These are phyloP conservation scores for Fusarium acutatum DNA, from an alignment of 2,329 filamentous ascomycete species.

Conservation along the genomic window DNA sequence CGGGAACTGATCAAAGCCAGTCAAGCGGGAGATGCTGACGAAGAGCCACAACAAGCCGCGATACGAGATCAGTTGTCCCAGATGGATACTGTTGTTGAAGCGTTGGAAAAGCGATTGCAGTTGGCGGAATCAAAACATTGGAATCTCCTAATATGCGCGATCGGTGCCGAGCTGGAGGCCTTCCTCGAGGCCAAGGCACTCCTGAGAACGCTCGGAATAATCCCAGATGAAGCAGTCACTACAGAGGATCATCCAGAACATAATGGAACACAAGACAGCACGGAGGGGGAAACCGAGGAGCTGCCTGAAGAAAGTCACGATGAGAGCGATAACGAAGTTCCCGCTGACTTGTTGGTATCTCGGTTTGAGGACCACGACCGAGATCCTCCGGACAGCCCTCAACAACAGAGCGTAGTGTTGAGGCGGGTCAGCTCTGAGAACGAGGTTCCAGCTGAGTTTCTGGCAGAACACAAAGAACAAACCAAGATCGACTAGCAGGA, in stretches of 20 bases:
- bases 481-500: constrained; percentile 19
- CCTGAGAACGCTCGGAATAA: constrained; percentile 47
- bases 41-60: constrained; percentile 47
- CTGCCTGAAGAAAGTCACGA: constrained; percentile 29
- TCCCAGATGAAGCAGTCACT: constrained; percentile 6
- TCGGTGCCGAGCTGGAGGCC: constrained; percentile 77
- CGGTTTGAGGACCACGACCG: constrained; percentile 40
- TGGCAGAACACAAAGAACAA: constrained; percentile 53
- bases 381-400: constrained; percentile 21
- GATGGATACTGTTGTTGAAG: constrained; percentile 64
- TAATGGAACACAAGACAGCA: neutral
- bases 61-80: constrained; percentile 59
- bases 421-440: constrained; percentile 48
- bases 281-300: neutral
- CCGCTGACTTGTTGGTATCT: constrained; percentile 51
- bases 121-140: constrained; percentile 70
- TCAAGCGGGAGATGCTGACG: constrained; percentile 44
- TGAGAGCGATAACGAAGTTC: constrained; percentile 55
- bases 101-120: constrained; percentile 63
- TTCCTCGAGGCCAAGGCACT: constrained; percentile 68
- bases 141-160: constrained; percentile 78
- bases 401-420: constrained; percentile 18
- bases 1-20: constrained; percentile 60
- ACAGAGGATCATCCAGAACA: neutral
- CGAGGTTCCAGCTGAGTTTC: constrained; percentile 63